phyloP scores from a whole-genome alignment of 2,329 filamentous ascomycete genomes.

The Fonsecaea monophora region DNA sequence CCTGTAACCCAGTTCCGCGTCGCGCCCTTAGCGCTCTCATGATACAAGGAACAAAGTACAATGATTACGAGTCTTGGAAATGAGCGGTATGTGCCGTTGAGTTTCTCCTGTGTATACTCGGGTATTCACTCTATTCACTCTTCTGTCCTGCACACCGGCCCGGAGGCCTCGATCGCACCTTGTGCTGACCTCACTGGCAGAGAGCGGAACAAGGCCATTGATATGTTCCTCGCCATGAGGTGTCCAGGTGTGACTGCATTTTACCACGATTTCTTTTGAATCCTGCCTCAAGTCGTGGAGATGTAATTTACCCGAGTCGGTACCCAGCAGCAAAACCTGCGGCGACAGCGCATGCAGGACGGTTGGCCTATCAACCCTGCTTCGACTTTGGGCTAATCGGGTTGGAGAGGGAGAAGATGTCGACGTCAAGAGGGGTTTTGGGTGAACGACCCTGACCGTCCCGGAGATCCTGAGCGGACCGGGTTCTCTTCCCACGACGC shows the following conservation, averaged over 20 bases:
- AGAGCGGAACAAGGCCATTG: slow-evolving; percentile 83
- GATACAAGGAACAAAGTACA: slow-evolving; percentile 2
- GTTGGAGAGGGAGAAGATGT: slow-evolving; percentile 37
- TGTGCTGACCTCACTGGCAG: slow-evolving; percentile 78
- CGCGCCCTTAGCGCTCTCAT: slow-evolving; percentile 8
- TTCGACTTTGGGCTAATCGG: slow-evolving; percentile 13
- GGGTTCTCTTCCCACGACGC: slow-evolving; percentile 31
- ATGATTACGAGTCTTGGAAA: neutral
- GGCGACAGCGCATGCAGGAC: slow-evolving; percentile 84
- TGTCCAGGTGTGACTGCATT: slow-evolving; percentile 73
- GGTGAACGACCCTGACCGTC: slow-evolving; percentile 21
- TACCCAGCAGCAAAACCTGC: slow-evolving; percentile 84
- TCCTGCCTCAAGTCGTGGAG: slow-evolving; percentile 78
- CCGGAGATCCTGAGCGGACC: slow-evolving; percentile 25
- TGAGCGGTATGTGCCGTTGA: neutral
- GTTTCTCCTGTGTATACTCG: neutral
- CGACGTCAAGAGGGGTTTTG: slow-evolving; percentile 34
- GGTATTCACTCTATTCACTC: neutral
- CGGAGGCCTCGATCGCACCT: slow-evolving; percentile 50
- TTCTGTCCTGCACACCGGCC: neutral
- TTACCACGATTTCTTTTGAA: slow-evolving; percentile 51
- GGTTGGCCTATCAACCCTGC: slow-evolving; percentile 70
- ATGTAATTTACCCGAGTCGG: slow-evolving; percentile 88
- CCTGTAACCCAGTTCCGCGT: no score
- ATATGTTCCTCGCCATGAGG: slow-evolving; percentile 89